Evolutionary conservation across 2,329 filamentous ascomycete species (phyloP).

Genomic region (Fusarium pseudocircinatum): DNA sequence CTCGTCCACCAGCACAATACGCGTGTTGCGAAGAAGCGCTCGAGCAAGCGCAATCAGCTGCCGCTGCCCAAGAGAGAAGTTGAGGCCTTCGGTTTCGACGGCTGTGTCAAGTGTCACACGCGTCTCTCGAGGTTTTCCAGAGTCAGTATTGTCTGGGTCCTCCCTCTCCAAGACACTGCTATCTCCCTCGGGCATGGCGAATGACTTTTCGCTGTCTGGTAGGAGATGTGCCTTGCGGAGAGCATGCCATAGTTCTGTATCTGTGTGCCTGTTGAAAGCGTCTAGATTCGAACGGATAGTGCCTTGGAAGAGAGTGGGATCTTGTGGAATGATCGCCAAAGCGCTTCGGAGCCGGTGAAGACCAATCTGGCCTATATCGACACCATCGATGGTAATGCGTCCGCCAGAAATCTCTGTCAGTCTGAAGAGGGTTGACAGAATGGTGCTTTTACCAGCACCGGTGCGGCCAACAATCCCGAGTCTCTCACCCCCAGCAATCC

Average conservation of each 20-base stretch:
- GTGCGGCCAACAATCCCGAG: constrained; percentile 80
- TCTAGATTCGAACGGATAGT: constrained; percentile 75
- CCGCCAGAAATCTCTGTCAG: constrained; percentile 78
- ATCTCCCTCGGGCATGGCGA: not conserved
- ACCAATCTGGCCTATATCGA: constrained; percentile 78
- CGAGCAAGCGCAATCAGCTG: not conserved
- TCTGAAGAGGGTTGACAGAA: constrained; percentile 78
- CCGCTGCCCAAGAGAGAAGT: not conserved
- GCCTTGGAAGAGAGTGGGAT: constrained; percentile 79
- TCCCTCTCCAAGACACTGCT: not conserved
- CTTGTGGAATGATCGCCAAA: constrained; percentile 82
- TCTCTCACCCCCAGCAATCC: constrained; percentile 70
- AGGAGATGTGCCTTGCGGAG: not conserved
- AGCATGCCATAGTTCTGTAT: not conserved
- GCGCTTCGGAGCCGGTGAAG: constrained; percentile 75
- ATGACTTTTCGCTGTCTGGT: not conserved
- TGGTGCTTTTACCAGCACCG: constrained; percentile 78
- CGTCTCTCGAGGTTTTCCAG: not conserved
- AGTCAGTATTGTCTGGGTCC: not conserved
- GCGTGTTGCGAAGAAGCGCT: not conserved
- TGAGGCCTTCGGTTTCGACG: not conserved
- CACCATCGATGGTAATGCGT: constrained; percentile 73
- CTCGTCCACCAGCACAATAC: not conserved
- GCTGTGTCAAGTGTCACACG: not conserved
- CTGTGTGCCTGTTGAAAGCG: not conserved